phyloP scores from a whole-genome alignment of 495 filamentous ascomycete species.

The Penicillium verhagenii region DNA sequence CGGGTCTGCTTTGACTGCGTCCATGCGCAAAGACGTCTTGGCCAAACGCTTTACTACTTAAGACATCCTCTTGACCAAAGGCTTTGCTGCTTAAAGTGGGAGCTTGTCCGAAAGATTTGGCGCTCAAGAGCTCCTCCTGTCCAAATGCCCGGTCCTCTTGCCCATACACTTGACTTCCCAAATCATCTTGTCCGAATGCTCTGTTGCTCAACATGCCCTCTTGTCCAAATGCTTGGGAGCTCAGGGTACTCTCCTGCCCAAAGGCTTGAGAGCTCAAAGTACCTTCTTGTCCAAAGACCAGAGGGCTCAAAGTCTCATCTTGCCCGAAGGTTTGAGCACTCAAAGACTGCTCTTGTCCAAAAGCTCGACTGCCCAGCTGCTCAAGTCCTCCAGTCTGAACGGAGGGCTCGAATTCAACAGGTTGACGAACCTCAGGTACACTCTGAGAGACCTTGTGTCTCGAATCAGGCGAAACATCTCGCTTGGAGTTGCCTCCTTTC shows the following conservation, averaged over 20 bases:
- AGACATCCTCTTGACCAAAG: constrained; percentile 3
- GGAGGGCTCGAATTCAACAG: constrained; percentile 23
- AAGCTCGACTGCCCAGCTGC: constrained; percentile 21
- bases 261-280: background rate
- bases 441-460: constrained; percentile 26
- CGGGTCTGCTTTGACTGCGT: constrained; percentile 19
- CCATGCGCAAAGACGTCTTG: constrained; percentile 15
- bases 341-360: constrained; percentile 19
- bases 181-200: constrained; percentile 5
- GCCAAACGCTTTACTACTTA: constrained; percentile 20
- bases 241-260: background rate
- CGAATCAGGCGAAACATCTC: constrained; percentile 49
- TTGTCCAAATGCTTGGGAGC: background rate
- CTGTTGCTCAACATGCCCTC: background rate
- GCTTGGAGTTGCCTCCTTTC: constrained; percentile 41
- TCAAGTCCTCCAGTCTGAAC: constrained; percentile 12
- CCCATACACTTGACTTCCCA: constrained; percentile 22
- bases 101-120: background rate
- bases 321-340: constrained; percentile 2
- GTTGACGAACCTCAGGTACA: constrained; percentile 49
- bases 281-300: background rate
- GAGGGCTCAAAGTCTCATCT: background rate
- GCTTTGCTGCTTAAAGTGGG: background rate
- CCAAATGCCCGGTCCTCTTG: constrained; percentile 12
- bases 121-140: background rate